Conservation (phyloP, 495 filamentous ascomycete species). For the Penicillium angulare region DNA sequence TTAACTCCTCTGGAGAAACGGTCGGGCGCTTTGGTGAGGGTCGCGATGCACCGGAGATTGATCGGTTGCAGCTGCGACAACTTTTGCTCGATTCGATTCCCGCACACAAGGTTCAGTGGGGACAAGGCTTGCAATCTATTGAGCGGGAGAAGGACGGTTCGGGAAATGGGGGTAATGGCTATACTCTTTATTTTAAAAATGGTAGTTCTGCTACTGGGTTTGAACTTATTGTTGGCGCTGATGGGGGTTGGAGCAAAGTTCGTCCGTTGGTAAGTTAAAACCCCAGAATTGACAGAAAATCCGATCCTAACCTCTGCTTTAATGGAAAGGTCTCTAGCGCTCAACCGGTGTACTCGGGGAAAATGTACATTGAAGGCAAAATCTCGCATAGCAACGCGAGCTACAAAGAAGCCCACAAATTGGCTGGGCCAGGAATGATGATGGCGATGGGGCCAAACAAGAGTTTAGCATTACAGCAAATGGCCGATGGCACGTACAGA, state of each 20-base stretch:
- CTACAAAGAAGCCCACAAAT: background rate
- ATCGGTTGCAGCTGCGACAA: slow-evolving; percentile 38
- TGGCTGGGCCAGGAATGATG: slow-evolving; percentile 12
- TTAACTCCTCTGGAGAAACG: slow-evolving; percentile 1
- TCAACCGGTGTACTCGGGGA: slow-evolving; percentile 15
- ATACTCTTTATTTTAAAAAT: slow-evolving; percentile 8
- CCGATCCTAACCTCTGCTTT: background rate
- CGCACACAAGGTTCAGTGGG: slow-evolving; percentile 40
- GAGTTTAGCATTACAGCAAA: slow-evolving; percentile 4
- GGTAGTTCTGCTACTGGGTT: slow-evolving; percentile 14
- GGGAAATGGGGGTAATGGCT: background rate
- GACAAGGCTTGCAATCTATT: slow-evolving; percentile 4
- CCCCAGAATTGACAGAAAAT: background rate
- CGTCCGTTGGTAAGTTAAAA: slow-evolving; percentile 26
- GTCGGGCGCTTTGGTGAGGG: slow-evolving; percentile 7
- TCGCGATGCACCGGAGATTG: slow-evolving; percentile 30
- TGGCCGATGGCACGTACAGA: slow-evolving; percentile 6
- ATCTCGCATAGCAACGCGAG: slow-evolving; percentile 7
- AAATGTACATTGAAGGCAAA: slow-evolving; percentile 15
- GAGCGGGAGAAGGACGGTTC: background rate
- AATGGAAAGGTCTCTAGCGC: slow-evolving; percentile 7
- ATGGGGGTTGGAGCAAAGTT: slow-evolving; percentile 57
- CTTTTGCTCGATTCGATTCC: slow-evolving; percentile 46
- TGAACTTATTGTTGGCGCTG: slow-evolving; percentile 51
- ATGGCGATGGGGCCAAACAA: slow-evolving; percentile 3